Conservation (phyloP, 2,329 filamentous ascomycete species). For the Ascosphaera pollenicola region DNA sequence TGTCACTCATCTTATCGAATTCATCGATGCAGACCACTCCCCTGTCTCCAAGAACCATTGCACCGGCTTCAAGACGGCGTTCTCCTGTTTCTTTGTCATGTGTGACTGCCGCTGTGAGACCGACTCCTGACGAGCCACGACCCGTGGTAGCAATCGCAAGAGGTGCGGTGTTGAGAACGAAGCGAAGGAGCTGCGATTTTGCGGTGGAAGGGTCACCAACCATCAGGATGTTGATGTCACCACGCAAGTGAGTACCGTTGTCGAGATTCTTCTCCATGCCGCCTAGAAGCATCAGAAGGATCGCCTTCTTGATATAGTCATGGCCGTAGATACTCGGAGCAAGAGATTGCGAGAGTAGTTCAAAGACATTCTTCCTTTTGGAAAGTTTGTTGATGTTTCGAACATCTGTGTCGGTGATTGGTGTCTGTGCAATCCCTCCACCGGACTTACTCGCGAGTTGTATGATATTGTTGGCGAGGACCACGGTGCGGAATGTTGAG, state of each 20-base stretch:
- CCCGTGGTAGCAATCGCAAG: constrained; percentile 93
- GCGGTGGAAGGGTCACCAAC: constrained; percentile 96
- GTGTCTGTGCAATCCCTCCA: constrained; percentile 74
- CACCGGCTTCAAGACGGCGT: constrained; percentile 80
- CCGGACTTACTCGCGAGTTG: constrained; percentile 89
- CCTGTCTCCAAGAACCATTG: constrained; percentile 93
- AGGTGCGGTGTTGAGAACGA: constrained; percentile 91
- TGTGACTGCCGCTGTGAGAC: constrained; percentile 91
- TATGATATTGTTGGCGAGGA: constrained; percentile 88
- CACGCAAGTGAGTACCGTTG: constrained; percentile 91
- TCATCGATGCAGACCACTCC: constrained; percentile 98
- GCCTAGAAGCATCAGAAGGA: constrained; percentile 80
- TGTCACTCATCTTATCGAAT: constrained; percentile 99
- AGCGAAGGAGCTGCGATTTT: constrained; percentile 92
- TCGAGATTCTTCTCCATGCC: constrained; percentile 98
- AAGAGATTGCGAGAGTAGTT: constrained; percentile 77
- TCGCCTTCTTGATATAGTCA: constrained; percentile 94
- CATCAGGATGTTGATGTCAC: constrained; percentile 99
- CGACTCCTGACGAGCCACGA: constrained; percentile 87
- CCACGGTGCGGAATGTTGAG: constrained; percentile 80
- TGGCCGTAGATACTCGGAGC: constrained; percentile 95
- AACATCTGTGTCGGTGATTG: constrained; percentile 90
- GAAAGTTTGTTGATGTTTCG: constrained; percentile 96
- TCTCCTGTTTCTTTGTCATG: constrained; percentile 96
- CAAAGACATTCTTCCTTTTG: constrained; percentile 85